Conservation (phyloP, 345 rosid genomes). For the Aquilaria yunnanensis region DNA sequence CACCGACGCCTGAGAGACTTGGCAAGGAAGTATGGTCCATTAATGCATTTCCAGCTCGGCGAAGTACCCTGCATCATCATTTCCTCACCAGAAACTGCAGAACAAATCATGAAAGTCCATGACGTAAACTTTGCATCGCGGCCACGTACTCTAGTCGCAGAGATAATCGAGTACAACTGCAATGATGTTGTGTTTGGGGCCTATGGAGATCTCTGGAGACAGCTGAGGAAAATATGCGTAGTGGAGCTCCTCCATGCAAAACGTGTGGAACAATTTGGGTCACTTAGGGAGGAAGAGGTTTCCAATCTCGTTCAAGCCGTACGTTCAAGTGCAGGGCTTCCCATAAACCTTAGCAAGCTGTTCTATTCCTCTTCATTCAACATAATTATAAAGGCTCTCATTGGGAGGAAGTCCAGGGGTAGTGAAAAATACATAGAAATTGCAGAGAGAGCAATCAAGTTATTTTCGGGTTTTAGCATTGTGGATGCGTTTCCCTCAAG, state of each 20-base stretch:
- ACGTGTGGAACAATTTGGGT: not conserved
- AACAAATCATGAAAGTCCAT: not conserved
- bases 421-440: not conserved
- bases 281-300: not conserved
- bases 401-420: not conserved
- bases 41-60: not conserved
- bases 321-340: not conserved
- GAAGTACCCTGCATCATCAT: not conserved
- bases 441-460: not conserved
- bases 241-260: not conserved
- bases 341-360: not conserved
- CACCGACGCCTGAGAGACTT: not conserved
- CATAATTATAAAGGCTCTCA: not conserved
- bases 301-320: not conserved
- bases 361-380: not conserved
- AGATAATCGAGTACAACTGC: slow-evolving; percentile 1
- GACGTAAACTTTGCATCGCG: not conserved
- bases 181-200: not conserved
- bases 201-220: not conserved
- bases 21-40: not conserved
- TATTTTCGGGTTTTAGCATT: not conserved
- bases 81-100: not conserved
- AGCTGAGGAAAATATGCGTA: not conserved
- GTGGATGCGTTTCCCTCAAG: not conserved
- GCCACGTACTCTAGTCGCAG: not conserved